These are phyloP conservation scores for Ballota nigra DNA, from an alignment of 257 asterid species.

Conservation along the genomic window DNA sequence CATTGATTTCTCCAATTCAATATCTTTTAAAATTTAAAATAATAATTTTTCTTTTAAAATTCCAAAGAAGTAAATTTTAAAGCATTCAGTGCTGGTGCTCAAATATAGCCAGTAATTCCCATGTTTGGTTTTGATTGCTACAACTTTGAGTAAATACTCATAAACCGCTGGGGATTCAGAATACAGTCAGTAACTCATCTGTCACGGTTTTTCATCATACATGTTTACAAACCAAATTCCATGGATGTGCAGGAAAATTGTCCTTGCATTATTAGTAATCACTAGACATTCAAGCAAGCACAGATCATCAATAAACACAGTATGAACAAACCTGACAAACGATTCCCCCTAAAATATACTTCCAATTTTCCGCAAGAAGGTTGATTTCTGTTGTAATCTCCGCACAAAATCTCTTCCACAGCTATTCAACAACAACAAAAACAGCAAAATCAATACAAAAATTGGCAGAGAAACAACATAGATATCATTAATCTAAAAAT, in stretches of 20 bases:
- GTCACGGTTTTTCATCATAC: constrained; percentile 2
- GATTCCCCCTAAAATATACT: constrained; percentile 72
- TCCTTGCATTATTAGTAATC: background rate
- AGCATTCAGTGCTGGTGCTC: constrained; percentile 4
- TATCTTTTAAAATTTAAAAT: background rate
- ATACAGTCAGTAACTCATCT: background rate
- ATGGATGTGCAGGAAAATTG: background rate
- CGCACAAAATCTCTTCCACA: constrained; percentile 81
- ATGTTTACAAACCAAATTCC: background rate
- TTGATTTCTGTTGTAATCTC: constrained; percentile 71
- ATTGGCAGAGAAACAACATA: background rate
- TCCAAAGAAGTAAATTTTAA: background rate
- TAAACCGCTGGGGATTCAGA: background rate
- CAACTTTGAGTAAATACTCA: background rate
- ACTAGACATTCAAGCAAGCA: constrained; percentile 18
- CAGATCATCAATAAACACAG: constrained; percentile 1
- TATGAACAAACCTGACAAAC: constrained; percentile 53
- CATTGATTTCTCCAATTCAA: background rate
- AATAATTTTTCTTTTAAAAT: background rate
- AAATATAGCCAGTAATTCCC: background rate
- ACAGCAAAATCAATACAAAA: constrained; percentile 18
- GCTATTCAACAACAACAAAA: constrained; percentile 34
- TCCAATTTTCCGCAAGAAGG: constrained; percentile 82
- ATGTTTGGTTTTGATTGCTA: background rate
- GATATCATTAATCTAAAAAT: background rate